Conservation (phyloP, 106 monocot genomes). For the Triglochin maritima region DNA sequence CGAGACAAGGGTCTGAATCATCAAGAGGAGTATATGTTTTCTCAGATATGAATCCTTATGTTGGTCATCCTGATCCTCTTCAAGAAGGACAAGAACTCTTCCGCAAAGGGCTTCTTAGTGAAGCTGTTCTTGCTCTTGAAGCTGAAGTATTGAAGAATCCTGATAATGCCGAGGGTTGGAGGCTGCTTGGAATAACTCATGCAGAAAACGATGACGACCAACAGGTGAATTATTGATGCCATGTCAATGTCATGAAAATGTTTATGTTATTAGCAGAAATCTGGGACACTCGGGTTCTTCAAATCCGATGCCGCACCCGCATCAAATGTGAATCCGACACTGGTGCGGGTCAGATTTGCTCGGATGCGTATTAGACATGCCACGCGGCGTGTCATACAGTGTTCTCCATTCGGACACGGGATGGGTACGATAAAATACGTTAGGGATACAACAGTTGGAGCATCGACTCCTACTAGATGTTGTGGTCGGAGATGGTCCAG, state of each 20-base stretch:
- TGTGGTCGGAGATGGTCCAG: too few species aligned
- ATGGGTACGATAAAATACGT: too few species aligned
- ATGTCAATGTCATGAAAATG: background rate
- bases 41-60: conserved; percentile 92
- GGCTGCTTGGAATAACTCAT: conserved; percentile 94
- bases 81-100: conserved; percentile 95
- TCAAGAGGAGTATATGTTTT: conserved; percentile 86
- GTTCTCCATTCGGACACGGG: too few species aligned
- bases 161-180: conserved; percentile 95
- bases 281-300: background rate
- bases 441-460: too few species aligned
- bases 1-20: conserved; percentile 32
- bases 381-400: too few species aligned
- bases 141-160: conserved; percentile 97
- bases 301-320: too few species aligned
- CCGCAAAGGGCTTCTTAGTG: conserved; percentile 99
- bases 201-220: conserved; percentile 99
- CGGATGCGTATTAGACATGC: too few species aligned
- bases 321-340: too few species aligned
- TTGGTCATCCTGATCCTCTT: conserved; percentile 91
- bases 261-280: background rate
- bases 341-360: too few species aligned
- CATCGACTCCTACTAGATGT: too few species aligned
- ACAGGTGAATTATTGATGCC: conserved; percentile 38
- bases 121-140: conserved; percentile 98